These are phyloP conservation scores for Candida dajiaensis DNA, from an alignment of 805 yeast genomes.

Conservation along the genomic window DNA sequence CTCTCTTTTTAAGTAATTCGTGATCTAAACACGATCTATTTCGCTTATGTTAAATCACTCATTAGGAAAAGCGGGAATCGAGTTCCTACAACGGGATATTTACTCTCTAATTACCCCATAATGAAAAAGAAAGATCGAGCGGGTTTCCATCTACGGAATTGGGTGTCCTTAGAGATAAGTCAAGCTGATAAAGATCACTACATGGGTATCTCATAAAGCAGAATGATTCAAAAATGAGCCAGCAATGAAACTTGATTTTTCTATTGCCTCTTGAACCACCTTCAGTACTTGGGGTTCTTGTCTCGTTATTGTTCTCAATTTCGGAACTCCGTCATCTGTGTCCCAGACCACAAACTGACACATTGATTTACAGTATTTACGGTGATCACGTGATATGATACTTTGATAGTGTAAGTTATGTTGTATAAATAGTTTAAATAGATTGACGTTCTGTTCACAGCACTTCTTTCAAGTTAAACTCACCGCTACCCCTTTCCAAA, in stretches of 20 bases:
- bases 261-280: no score
- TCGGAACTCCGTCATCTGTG: background rate
- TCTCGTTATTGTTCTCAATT: no score
- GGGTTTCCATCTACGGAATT: no score
- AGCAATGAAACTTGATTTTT: no score
- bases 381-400: no score
- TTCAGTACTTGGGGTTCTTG: no score
- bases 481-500: conserved; percentile 64
- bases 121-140: no score
- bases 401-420: no score
- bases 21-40: background rate
- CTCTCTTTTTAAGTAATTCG: background rate
- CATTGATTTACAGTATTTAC: background rate
- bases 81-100: background rate
- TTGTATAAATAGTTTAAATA: background rate
- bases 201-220: no score
- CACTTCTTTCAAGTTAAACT: conserved; percentile 62
- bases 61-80: background rate
- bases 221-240: no score
- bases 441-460: conserved; percentile 19
- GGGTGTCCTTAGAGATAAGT: no score
- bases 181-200: no score
- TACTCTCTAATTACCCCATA: background rate
- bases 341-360: background rate
- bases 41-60: background rate